phyloP scores from a whole-genome alignment of 2,329 filamentous ascomycete genomes.

The Penicillium brasilianum region DNA sequence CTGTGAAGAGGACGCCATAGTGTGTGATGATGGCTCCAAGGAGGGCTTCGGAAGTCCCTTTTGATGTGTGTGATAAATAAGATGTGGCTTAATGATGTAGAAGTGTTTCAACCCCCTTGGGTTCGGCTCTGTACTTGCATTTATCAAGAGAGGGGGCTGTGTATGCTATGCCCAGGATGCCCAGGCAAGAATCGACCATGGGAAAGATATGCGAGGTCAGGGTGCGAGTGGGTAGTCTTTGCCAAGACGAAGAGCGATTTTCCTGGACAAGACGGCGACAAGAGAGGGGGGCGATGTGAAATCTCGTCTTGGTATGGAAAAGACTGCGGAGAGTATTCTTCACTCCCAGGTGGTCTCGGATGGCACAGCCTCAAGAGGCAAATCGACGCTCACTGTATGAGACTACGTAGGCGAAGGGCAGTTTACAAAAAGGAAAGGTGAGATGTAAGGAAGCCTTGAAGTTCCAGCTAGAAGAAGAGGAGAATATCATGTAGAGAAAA shows the following conservation, averaged over 20 bases:
- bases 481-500: neutral
- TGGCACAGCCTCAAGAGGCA: constrained; percentile 2
- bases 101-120: neutral
- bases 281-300: neutral
- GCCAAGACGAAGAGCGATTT: neutral
- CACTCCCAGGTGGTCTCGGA: neutral
- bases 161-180: constrained; percentile 23
- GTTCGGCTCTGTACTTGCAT: neutral
- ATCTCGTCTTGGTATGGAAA: neutral
- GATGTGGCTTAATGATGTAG: neutral
- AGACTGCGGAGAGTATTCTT: neutral
- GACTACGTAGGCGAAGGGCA: neutral
- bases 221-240: neutral
- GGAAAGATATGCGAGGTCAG: neutral
- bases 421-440: neutral
- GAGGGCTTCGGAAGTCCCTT: constrained; percentile 3
- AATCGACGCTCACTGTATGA: neutral
- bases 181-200: constrained; percentile 6
- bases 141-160: constrained; percentile 23
- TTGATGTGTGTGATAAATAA: constrained; percentile 10
- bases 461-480: neutral
- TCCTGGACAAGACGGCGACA: neutral
- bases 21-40: constrained; percentile 11
- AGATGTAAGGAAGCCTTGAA: neutral
- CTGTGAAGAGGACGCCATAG: constrained; percentile 22